Percentiles rank a stretch among this genome's conserved stretches.
These are phyloP conservation scores for Eudorina sp. DNA, from an alignment of 139 green algal genomes.

Conservation along the genomic window DNA sequence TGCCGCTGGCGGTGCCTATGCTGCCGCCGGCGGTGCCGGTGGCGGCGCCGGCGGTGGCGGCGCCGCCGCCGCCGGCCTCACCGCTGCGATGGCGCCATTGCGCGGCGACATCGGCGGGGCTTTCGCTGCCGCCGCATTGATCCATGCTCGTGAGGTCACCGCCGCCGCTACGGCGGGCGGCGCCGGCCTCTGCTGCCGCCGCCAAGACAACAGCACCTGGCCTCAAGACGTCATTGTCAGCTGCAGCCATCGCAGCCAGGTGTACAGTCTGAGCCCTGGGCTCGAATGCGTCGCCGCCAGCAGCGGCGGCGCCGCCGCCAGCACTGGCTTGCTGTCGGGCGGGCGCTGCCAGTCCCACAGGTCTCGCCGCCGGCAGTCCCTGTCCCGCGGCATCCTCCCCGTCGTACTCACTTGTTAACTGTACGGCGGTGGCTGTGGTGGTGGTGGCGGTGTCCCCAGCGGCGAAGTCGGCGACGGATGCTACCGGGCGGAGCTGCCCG, in stretches of 20 bases:
- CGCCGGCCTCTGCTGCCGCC: background rate
- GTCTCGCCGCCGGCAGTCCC: background rate
- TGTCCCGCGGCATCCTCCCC: background rate
- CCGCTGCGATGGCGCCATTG: background rate
- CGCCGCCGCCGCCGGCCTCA: background rate
- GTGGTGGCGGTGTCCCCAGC: background rate
- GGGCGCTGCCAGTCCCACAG: background rate
- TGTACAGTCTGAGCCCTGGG: too few relatives aligned
- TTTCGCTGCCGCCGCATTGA: background rate
- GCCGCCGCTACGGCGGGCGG: background rate
- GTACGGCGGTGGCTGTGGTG: background rate
- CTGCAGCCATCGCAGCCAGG: too few relatives aligned
- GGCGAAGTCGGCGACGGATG: background rate
- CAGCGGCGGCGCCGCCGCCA: too few relatives aligned
- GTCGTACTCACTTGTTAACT: background rate
- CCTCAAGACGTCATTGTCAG: too few relatives aligned
- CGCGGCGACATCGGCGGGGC: background rate
- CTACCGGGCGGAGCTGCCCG: background rate
- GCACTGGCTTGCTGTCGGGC: too few relatives aligned
- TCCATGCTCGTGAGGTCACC: background rate
- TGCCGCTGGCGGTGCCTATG: background rate
- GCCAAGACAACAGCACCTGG: too few relatives aligned
- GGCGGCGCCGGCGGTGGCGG: background rate
- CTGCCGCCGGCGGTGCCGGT: background rate
- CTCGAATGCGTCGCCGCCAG: too few relatives aligned